Conservation (phyloP, 148 eudicot species). For the Chenopodium berlandieri region DNA sequence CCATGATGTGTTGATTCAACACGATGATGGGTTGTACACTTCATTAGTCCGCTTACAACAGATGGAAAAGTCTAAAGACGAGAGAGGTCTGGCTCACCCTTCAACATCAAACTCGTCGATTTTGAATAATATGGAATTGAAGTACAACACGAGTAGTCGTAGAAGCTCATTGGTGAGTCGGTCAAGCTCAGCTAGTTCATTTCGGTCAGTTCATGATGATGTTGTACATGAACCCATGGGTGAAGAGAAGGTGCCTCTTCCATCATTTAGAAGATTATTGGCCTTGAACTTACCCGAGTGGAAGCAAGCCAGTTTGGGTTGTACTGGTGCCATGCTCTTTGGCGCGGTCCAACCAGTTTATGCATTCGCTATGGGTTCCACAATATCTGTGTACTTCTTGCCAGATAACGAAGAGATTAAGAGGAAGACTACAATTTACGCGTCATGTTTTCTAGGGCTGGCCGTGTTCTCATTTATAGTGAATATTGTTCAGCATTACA, state of each 20-base stretch:
- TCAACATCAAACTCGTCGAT: no score
- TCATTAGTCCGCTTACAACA: no score
- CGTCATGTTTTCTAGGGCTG: constrained; percentile 57
- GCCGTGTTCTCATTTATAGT: constrained; percentile 58
- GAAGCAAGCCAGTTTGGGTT: constrained; percentile 65
- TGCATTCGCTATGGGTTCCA: constrained; percentile 70
- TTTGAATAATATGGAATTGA: neutral
- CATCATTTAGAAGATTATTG: constrained; percentile 63
- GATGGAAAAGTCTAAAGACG: no score
- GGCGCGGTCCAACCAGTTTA: constrained; percentile 77
- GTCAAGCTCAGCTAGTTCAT: constrained; percentile 52
- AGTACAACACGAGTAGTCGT: constrained; percentile 38
- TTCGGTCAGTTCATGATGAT: constrained; percentile 5
- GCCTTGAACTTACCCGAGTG: constrained; percentile 76
- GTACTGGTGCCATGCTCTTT: constrained; percentile 50
- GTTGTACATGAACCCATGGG: neutral
- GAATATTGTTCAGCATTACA: constrained; percentile 62
- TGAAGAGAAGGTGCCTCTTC: constrained; percentile 23
- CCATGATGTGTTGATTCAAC: no score
- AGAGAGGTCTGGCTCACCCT: no score
- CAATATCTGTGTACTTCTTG: constrained; percentile 68
- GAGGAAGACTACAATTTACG: constrained; percentile 47
- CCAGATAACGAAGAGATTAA: constrained; percentile 51
- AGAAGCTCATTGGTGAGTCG: constrained; percentile 45
- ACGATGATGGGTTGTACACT: no score